Base-by-base conservation (phyloP, 306 rosid species). In the Quercus ilex region DNA sequence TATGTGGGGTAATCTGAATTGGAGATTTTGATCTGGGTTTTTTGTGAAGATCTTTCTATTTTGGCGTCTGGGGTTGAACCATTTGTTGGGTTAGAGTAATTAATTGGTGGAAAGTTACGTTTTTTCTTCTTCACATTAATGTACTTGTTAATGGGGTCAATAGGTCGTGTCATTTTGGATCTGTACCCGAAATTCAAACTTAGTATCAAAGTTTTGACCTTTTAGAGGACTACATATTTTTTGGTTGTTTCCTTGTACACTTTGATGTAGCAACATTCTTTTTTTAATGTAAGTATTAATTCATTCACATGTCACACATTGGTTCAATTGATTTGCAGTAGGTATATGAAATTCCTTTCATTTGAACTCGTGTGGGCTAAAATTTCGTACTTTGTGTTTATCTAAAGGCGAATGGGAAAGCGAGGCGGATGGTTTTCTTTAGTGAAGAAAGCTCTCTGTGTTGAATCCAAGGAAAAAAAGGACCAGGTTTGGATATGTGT, bases 401-500 rank as follows among this genome's bases (percentile, higher is more conserved):
- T 75, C 51, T 1, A 10, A 68, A 83, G 83, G 77, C 79, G 88
- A 88, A 95, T 96, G 99, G 99, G 97, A 88, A 93, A 88, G 92
- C 93, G 81, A 87, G 97, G 98, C 79, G 83, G 81, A 63, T 96
- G 98, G 92, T 91, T 96, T 85, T 86, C 94, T 85, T 82, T 91
- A 14, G 88, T 96, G 84, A 96, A 83, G 96, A 93, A 78, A 81
- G 87, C 90, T 88, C 82, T 96, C 75, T 55, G 73, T 73, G 77
- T 88, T 3, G 91, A 87, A 26, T 18, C 89, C 75, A 95, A 84
- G 76, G 90, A 86, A 51, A 88, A 75, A 88, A 91, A 91, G 77
- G 93, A 92, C 25, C 92, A 92, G 97, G 99, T 95, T 84, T 68
- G 62, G 28, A 30, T 49, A 11, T 49, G 5, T 49, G 17, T 49